Evolutionary conservation across 2,329 filamentous ascomycete genomes (phyloP).

Genomic region (Neopestalotiopsis sp.): DNA sequence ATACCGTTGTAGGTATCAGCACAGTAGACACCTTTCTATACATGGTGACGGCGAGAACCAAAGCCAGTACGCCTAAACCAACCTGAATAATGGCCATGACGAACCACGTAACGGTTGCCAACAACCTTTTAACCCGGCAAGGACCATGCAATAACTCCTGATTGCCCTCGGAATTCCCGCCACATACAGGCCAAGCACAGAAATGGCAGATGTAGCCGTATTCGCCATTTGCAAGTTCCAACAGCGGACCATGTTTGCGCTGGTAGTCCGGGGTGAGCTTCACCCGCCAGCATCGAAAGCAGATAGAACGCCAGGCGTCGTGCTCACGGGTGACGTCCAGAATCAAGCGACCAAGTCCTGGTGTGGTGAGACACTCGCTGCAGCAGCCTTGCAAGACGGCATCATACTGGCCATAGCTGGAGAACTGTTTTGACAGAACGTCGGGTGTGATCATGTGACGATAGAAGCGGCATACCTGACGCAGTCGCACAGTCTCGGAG

Average conservation of each 20-base stretch:
- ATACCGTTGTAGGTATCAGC: constrained; percentile 35
- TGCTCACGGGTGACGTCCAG: constrained; percentile 27
- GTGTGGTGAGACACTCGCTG: constrained; percentile 33
- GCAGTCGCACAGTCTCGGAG: constrained; percentile 29
- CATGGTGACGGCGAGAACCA: constrained; percentile 35
- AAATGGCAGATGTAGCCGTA: constrained; percentile 38
- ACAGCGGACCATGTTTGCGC: constrained; percentile 36
- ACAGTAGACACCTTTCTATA: constrained; percentile 30
- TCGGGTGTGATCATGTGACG: constrained; percentile 34
- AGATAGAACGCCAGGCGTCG: constrained; percentile 35
- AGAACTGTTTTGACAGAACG: constrained; percentile 31
- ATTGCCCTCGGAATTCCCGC: constrained; percentile 25
- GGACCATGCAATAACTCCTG: constrained; percentile 31
- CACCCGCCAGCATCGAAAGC: constrained; percentile 36
- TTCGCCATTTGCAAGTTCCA: constrained; percentile 33
- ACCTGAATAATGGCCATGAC: constrained; percentile 38
- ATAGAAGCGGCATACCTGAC: constrained; percentile 30
- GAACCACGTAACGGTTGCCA: constrained; percentile 33
- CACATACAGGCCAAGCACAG: constrained; percentile 37
- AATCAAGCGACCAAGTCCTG: constrained; percentile 34
- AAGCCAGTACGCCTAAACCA: constrained; percentile 35
- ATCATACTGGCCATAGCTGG: constrained; percentile 24
- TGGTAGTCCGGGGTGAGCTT: constrained; percentile 31
- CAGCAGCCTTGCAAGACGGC: constrained; percentile 30
- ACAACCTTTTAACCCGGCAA: constrained; percentile 31